Percentiles rank a stretch among this genome's conserved stretches.
phyloP scores from a whole-genome alignment of 2,329 filamentous ascomycete species.

The Furcasterigmium sp. region DNA sequence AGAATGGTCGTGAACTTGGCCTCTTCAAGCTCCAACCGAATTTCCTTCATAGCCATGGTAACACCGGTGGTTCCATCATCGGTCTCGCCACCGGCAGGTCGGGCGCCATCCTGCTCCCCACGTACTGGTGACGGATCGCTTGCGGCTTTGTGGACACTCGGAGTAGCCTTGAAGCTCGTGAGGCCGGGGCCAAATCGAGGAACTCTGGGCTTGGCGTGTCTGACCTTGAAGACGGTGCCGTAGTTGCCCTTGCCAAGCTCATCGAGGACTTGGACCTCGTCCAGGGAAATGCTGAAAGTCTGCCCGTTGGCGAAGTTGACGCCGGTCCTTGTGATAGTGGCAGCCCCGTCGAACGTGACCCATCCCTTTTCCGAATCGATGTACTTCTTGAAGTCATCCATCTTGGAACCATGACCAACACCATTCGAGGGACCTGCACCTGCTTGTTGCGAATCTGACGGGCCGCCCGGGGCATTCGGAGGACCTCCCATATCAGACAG shows the following conservation, averaged over 20 bases:
- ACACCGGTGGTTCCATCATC: constrained; percentile 57
- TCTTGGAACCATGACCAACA: constrained; percentile 37
- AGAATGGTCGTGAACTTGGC: constrained; percentile 95
- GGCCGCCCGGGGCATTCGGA: constrained; percentile 12
- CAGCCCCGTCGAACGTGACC: constrained; percentile 88
- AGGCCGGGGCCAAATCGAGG: constrained; percentile 57
- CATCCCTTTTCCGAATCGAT: constrained; percentile 90
- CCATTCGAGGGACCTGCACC: constrained; percentile 16
- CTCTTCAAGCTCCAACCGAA: constrained; percentile 90
- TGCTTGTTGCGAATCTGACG: constrained; percentile 13
- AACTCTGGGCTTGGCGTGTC: constrained; percentile 64
- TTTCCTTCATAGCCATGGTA: constrained; percentile 99
- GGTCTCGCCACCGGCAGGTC: constrained; percentile 18
- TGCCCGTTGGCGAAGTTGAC: constrained; percentile 89
- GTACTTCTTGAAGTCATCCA: constrained; percentile 66
- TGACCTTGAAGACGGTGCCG: constrained; percentile 94
- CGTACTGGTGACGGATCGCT: constrained; percentile 25
- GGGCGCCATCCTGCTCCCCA: constrained; percentile 17
- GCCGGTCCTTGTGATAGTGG: constrained; percentile 79
- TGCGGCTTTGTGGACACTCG: constrained; percentile 29
- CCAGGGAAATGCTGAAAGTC: constrained; percentile 88
- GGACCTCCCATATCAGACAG: constrained; percentile 46
- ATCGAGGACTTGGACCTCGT: constrained; percentile 88
- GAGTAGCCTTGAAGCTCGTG: constrained; percentile 36
- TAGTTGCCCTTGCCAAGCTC: constrained; percentile 98